phyloP scores from a whole-genome alignment of 805 yeast genomes.

The Saccharomycodes ludwigii region DNA sequence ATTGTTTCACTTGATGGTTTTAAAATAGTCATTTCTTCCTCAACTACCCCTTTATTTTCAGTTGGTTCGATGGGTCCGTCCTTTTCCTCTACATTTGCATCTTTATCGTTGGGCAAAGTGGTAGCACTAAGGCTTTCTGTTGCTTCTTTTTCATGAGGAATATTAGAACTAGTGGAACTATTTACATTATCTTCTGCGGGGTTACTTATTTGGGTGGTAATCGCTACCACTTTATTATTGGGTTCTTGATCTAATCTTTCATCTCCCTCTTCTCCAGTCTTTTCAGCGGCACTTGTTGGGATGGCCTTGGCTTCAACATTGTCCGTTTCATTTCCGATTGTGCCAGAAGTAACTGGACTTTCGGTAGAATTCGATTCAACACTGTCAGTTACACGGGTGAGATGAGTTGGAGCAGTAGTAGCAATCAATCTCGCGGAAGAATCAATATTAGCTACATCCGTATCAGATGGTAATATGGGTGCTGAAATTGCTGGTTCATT shows the following conservation, averaged over 20 bases:
- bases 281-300: constrained; percentile 3
- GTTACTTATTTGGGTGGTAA: too few relatives aligned
- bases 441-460: constrained; percentile 4
- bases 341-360: constrained; percentile 3
- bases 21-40: constrained; percentile 3
- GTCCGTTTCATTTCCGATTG: background rate
- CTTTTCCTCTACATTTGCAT: constrained; percentile 1
- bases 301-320: constrained; percentile 5
- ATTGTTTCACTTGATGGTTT: constrained; percentile 26
- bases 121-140: too few relatives aligned
- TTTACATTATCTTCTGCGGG: too few relatives aligned
- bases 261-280: constrained; percentile 4
- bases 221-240: too few relatives aligned
- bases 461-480: constrained; percentile 2
- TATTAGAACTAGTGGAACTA: too few relatives aligned
- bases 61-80: background rate
- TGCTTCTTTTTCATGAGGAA: too few relatives aligned
- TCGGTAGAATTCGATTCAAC: constrained; percentile 3
- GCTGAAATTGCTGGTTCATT: constrained; percentile 5
- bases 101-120: too few relatives aligned
- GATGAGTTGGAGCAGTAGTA: constrained; percentile 4
- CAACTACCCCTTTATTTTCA: background rate
- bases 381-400: constrained; percentile 3
- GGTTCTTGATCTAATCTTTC: too few relatives aligned
- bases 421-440: constrained; percentile 5